Evolutionary conservation across 1,139 yeast species (phyloP), one percentile per base, ranked within the genome.

Genomic region (Yamadazyma kanchanaburiensis): DNA sequence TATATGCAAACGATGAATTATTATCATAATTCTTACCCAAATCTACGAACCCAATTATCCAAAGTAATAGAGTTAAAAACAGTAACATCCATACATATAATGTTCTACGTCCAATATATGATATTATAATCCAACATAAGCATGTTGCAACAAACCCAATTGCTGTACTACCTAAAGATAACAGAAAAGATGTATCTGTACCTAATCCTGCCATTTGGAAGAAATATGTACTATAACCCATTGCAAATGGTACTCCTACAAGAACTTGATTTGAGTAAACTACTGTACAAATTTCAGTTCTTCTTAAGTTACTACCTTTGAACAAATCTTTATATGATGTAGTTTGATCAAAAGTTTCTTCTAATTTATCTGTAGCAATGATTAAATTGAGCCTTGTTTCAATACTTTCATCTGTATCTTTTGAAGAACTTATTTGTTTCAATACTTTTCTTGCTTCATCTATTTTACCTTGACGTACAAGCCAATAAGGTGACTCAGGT

Each of bases 191-290:
- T 46, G 55, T 49, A 21, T 52, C 43, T 6, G 64, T 48, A 5
- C 62, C 45, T 38, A 72, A 55, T 35, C 80, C 80, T 20, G 79
- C 80, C 39, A 67, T 68, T 22, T 52, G 47, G 48, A 63, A 74
- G 53, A 74, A 75, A 43, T 74, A 74, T 5, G 79, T 70, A n/a
- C 78, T 70, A 40, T 65, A 68, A 28, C 74, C 72, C 64, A 69
- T 70, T 41, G 77, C 61, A 4, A 74, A 53, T 14, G 73, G 60
- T 29, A n/a, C n/a, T n/a, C n/a, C n/a, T n/a, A n/a, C 82, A 82
- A 27, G 76, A 65, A 24, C 70, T 51, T 25, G 61, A 64, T 51
- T 78, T 84, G 40, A 65, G 59, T 30, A 67, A 45, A 63, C 72
- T 77, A 5, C 64, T 64, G 38, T 49, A 81, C 63, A 15, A 61